Base-by-base conservation (phyloP, 495 filamentous ascomycete genomes). In the Aspergillus biplanus region DNA sequence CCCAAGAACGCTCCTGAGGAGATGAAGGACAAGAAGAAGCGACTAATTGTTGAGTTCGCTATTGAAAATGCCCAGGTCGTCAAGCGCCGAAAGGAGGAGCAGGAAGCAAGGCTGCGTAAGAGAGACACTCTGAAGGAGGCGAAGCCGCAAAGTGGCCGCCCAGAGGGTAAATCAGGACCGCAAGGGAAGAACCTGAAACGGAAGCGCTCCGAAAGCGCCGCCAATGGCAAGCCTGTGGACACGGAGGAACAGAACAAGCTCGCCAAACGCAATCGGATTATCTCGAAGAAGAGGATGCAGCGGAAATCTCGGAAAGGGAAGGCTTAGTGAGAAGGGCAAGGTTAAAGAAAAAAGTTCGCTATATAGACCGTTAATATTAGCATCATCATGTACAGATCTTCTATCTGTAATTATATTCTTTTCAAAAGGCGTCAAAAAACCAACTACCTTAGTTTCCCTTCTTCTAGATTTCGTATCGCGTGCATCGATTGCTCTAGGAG, bases 31-130 rank as follows among this genome's bases (percentile, higher is more conserved):
- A 83, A 80, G 71, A 90, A 87, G 73, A 91, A 90, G 74, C 81
- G 93, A 13, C 75, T 98, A 53, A 91, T 99, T 73, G 94, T 93
- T 39, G 95, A 99, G 72, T 99, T 99, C 78, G 94, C 95, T 12
- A 97, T 99, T 71, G 95, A 99, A 75, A 99, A 99, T 67, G 93
- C 92, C 6, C 92, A 97, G 68, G 95, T 99, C 5, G 90, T 99
- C 39, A 80, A 83, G 61, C 81, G 95, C 59, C 79, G 95, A 31
- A 86, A 83, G 64, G 90, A 93, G 64, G 80, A 81, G 63, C 80
- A 82, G 27, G 89, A 96, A 71, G 80, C 79, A 54, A 92, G 86
- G 72, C 79, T 82, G 16, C 75, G 71, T 34, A 70, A 66, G 73
- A 75, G 61, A 65, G 62, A 21, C 48, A 62, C n/a, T 56, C 64